Conservation (phyloP, 345 rosid species). For the Lenwebbia sp. region DNA sequence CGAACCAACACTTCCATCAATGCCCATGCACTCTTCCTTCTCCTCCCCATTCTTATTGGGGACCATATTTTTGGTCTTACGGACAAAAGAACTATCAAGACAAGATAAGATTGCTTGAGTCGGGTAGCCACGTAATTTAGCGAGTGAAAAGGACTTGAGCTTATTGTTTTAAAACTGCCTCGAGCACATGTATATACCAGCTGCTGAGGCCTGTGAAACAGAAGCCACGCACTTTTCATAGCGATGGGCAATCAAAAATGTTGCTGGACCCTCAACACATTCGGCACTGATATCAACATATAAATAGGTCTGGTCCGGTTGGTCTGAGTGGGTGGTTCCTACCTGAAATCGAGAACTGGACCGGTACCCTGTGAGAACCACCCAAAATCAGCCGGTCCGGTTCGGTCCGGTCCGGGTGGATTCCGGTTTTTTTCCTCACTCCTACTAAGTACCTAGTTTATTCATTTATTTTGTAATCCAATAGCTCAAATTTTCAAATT, state of each 20-base stretch:
- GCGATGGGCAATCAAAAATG: conserved; percentile 29
- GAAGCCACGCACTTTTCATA: conserved; percentile 15
- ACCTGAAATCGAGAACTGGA: no score
- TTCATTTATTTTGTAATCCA: background rate
- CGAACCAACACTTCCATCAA: conserved; percentile 6
- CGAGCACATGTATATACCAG: conserved; percentile 19
- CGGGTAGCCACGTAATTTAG: conserved; percentile 33
- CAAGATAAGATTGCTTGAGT: conserved; percentile 25
- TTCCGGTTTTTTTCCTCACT: no score
- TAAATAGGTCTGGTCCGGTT: no score
- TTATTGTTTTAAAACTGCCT: conserved; percentile 29
- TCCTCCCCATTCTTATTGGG: background rate
- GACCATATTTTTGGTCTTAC: conserved; percentile 10
- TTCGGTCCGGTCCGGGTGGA: no score
- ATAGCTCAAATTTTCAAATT: background rate
- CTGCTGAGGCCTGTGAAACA: background rate
- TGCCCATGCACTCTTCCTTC: conserved; percentile 1
- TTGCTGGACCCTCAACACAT: conserved; percentile 26
- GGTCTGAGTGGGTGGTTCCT: no score
- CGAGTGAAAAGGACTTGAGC: conserved; percentile 31
- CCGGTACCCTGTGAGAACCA: no score
- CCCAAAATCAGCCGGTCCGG: no score
- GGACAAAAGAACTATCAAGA: background rate
- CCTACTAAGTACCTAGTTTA: no score
- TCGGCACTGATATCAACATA: conserved; percentile 15